Evolutionary conservation across 805 yeast species (phyloP).

Genomic region (Yamadazyma sp.): DNA sequence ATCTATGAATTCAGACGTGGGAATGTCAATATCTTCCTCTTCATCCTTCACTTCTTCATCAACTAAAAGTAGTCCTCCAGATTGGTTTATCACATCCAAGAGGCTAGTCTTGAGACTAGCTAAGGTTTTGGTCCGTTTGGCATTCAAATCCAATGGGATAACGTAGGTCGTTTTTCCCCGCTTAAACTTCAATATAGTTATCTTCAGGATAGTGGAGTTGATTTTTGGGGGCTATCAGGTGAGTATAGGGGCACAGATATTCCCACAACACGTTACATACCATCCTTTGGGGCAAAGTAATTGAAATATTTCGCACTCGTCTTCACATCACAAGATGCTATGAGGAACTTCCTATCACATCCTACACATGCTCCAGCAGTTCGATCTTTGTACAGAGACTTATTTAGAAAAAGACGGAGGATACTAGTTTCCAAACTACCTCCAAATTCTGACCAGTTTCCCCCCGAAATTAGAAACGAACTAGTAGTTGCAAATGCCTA

Average conservation of each 20-base stretch:
- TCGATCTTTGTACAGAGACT: slow-evolving; percentile 14
- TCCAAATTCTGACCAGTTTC: background rate
- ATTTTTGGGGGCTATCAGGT: slow-evolving; percentile 11
- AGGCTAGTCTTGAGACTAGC: slow-evolving; percentile 25
- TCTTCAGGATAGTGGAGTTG: background rate
- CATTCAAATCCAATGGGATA: slow-evolving; percentile 23
- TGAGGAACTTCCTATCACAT: slow-evolving; percentile 4
- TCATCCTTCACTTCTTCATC: slow-evolving; percentile 24
- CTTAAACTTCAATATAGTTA: slow-evolving; percentile 38
- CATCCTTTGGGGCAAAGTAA: background rate
- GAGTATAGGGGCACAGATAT: no score
- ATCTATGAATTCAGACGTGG: slow-evolving; percentile 36
- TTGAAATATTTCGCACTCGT: slow-evolving; percentile 2
- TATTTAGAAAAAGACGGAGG: slow-evolving; percentile 9
- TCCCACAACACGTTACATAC: slow-evolving; percentile 3
- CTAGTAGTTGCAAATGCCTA: slow-evolving; percentile 7
- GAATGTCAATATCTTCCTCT: slow-evolving; percentile 31
- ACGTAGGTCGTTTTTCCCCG: slow-evolving; percentile 31
- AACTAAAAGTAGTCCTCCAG: slow-evolving; percentile 44
- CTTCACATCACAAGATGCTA: slow-evolving; percentile 1
- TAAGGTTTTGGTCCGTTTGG: slow-evolving; percentile 15
- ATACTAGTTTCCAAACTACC: background rate
- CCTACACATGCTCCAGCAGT: slow-evolving; percentile 7
- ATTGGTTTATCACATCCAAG: slow-evolving; percentile 37
- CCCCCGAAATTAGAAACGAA: background rate